Evolutionary conservation across 371 early-diverging fungal genomes (phyloP).

Genomic region (Mucor plumbeus): DNA sequence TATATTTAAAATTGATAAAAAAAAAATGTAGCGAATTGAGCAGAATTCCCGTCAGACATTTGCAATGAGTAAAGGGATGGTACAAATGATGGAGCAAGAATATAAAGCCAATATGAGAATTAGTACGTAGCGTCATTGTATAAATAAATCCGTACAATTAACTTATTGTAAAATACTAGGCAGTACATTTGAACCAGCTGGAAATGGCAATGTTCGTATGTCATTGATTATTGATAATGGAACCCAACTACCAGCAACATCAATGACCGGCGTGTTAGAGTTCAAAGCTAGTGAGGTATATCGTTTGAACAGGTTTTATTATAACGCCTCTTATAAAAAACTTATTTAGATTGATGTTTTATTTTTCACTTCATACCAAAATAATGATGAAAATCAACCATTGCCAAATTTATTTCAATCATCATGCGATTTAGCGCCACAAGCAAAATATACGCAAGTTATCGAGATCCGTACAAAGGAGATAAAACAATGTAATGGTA

Average conservation of each 20-base stretch:
- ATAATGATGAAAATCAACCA: neutral
- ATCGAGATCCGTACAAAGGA: conserved; percentile 16
- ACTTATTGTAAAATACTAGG: neutral
- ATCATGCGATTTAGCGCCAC: conserved; percentile 14
- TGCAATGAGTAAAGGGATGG: conserved; percentile 30
- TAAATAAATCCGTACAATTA: neutral
- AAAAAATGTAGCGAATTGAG: neutral
- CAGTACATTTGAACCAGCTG: conserved; percentile 17
- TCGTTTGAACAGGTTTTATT: neutral
- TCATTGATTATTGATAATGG: conserved; percentile 4
- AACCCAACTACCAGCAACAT: conserved; percentile 5
- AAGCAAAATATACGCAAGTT: conserved; percentile 17
- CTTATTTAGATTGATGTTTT: conserved; percentile 10
- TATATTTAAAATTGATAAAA: neutral
- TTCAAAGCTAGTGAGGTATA: neutral
- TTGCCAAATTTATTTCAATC: conserved; percentile 8
- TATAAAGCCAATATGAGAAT: conserved; percentile 31
- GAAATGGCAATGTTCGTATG: conserved; percentile 13
- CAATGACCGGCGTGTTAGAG: conserved; percentile 3
- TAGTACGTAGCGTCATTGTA: conserved; percentile 11
- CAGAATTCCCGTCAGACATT: neutral
- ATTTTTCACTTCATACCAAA: neutral
- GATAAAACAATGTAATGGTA: conserved; percentile 33
- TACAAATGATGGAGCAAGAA: conserved; percentile 29
- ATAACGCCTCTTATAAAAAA: neutral